Percentiles rank a stretch among this genome's conserved stretches.
Evolutionary conservation across 2,329 filamentous ascomycete genomes (phyloP).

Genomic region (Ophiostoma australiae): DNA sequence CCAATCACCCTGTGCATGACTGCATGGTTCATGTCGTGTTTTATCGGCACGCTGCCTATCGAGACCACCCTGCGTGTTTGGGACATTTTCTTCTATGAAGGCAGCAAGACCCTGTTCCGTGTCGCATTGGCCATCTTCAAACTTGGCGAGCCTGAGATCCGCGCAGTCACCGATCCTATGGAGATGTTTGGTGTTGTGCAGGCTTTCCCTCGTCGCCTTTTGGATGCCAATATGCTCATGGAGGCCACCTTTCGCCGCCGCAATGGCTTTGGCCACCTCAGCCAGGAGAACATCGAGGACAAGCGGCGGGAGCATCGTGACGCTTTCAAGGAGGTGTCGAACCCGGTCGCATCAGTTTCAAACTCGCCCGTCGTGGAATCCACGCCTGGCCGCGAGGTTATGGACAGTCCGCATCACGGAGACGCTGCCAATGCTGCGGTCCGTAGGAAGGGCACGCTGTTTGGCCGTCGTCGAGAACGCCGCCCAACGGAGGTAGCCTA

Average conservation of each 20-base stretch:
- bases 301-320: slow-evolving; percentile 64
- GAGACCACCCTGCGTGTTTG: slow-evolving; percentile 89
- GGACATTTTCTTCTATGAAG: slow-evolving; percentile 95
- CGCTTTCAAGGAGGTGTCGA: slow-evolving; percentile 44
- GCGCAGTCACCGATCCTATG: slow-evolving; percentile 76
- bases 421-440: slow-evolving; percentile 22
- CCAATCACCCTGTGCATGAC: slow-evolving; percentile 91
- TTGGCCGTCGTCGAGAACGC: slow-evolving; percentile 41
- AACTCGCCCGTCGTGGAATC: slow-evolving; percentile 26
- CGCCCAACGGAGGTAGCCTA: slow-evolving; percentile 34
- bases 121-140: slow-evolving; percentile 91
- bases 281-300: slow-evolving; percentile 74
- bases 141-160: slow-evolving; percentile 73
- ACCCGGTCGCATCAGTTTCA: slow-evolving; percentile 31
- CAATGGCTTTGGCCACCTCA: slow-evolving; percentile 75
- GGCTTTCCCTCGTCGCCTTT: slow-evolving; percentile 69
- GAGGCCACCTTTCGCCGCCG: slow-evolving; percentile 76
- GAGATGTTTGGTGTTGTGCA: slow-evolving; percentile 96
- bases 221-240: slow-evolving; percentile 78
- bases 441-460: slow-evolving; percentile 44
- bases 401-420: slow-evolving; percentile 6
- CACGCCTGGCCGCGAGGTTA: neutral
- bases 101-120: slow-evolving; percentile 87
- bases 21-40: slow-evolving; percentile 97
- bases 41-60: slow-evolving; percentile 86